A percentile compares a stretch with the other conserved stretches of the same genome.
These are phyloP conservation scores for Eucalyptus guilfoylei DNA, from an alignment of 345 rosid species.

Conservation along the genomic window DNA sequence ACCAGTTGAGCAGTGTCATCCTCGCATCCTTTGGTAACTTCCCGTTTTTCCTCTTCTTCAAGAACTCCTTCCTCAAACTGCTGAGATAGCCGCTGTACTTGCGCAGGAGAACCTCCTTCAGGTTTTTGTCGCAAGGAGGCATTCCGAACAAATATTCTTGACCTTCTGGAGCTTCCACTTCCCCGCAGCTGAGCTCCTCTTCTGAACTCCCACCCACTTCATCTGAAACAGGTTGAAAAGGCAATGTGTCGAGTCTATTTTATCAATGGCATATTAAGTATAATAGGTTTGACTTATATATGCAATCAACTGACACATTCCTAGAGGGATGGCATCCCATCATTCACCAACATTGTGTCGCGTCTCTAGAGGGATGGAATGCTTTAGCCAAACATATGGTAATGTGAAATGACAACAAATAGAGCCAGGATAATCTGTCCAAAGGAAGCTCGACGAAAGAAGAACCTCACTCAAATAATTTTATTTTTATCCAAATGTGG, in stretches of 20 bases:
- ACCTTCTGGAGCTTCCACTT: slow-evolving; percentile 14
- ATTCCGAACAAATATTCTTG: neutral
- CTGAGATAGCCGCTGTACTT: slow-evolving; percentile 50
- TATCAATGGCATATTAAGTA: neutral
- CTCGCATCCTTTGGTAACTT: slow-evolving; percentile 56
- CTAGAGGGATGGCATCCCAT: neutral
- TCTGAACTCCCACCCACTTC: slow-evolving; percentile 34
- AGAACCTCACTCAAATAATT: neutral
- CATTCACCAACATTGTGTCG: neutral
- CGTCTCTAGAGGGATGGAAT: neutral
- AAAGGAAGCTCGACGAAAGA: neutral
- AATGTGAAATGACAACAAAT: neutral
- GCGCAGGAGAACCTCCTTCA: slow-evolving; percentile 41
- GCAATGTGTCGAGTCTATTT: neutral
- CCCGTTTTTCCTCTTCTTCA: slow-evolving; percentile 54
- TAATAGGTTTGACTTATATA: neutral
- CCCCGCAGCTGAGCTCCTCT: slow-evolving; percentile 37
- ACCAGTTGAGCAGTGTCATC: slow-evolving; percentile 39
- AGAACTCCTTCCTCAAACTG: slow-evolving; percentile 44
- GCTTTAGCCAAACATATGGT: neutral
- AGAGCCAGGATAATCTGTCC: neutral
- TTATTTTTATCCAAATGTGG: neutral
- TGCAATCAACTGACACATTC: neutral
- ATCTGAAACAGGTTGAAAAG: slow-evolving; percentile 1
- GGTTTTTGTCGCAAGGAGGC: neutral